Conservation (phyloP, 169 alveolate species). For the Babesia divergens region DNA sequence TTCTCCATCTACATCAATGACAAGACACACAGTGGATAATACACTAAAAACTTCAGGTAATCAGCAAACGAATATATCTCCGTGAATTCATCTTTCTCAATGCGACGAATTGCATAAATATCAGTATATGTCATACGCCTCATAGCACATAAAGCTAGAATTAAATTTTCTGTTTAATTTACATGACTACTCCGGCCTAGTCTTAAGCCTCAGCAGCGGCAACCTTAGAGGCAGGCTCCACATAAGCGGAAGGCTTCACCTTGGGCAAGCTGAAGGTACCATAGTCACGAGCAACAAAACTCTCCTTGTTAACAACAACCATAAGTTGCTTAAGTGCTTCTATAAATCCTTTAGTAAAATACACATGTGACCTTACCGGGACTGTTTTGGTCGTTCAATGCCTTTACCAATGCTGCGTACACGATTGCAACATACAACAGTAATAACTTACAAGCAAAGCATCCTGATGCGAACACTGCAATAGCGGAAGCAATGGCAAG, state of each 20-base stretch:
- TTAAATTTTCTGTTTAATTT: not conserved
- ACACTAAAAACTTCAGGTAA: slow-evolving; percentile 27
- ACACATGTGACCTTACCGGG: slow-evolving; percentile 19
- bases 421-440: not conserved
- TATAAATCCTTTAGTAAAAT: not conserved
- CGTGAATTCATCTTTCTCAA: slow-evolving; percentile 43
- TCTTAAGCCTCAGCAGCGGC: not conserved
- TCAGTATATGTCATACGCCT: slow-evolving; percentile 51
- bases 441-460: not conserved
- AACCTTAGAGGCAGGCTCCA: not conserved
- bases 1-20: slow-evolving; percentile 39
- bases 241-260: slow-evolving; percentile 3
- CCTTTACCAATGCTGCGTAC: no score
- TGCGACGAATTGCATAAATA: slow-evolving; percentile 35
- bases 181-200: not conserved
- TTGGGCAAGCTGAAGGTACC: slow-evolving; percentile 30
- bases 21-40: slow-evolving; percentile 49
- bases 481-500: slow-evolving; percentile 6
- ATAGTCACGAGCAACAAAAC: slow-evolving; percentile 51
- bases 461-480: not conserved
- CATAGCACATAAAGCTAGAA: slow-evolving; percentile 15
- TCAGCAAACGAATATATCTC: slow-evolving; percentile 33
- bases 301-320: slow-evolving; percentile 53
- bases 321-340: slow-evolving; percentile 32
- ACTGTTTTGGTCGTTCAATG: not conserved